These are phyloP conservation scores for Lactifluus echinatus DNA, from an alignment of 768 basidiomycete genomes.

Conservation along the genomic window DNA sequence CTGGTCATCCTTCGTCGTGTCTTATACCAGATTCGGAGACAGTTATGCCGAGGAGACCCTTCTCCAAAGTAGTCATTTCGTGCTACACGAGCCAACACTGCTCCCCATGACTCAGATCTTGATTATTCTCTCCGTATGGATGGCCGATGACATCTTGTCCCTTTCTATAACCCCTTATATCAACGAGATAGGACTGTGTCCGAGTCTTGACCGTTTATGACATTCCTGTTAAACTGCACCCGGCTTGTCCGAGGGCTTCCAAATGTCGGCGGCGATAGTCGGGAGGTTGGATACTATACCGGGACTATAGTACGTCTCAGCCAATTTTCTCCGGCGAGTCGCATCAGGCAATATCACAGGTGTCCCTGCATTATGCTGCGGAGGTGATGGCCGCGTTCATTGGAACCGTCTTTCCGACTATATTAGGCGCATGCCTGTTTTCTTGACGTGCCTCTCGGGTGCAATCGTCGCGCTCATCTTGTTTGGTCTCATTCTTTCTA, in stretches of 20 bases:
- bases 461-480: constrained; percentile 25
- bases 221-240: background rate
- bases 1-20: background rate
- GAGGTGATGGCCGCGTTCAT: constrained; percentile 37
- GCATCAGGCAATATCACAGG: constrained; percentile 23
- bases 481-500: constrained; percentile 32
- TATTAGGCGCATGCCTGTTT: constrained; percentile 38
- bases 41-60: background rate
- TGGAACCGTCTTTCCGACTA: constrained; percentile 41
- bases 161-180: constrained; percentile 44
- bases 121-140: constrained; percentile 35
- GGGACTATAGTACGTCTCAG: constrained; percentile 35
- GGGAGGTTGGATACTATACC: constrained; percentile 41
- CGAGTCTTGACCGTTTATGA: background rate
- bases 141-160: constrained; percentile 41
- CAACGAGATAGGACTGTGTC: constrained; percentile 34
- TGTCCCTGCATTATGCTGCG: constrained; percentile 39
- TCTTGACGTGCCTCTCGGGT: constrained; percentile 25
- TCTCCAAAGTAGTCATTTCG: background rate
- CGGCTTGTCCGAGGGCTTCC: constrained; percentile 38
- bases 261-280: constrained; percentile 37
- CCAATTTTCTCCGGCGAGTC: constrained; percentile 33
- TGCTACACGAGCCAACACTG: constrained; percentile 28
- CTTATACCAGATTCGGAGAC: background rate
- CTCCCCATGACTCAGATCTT: constrained; percentile 38